A percentile compares a stretch with the other conserved stretches of the same genome.
Conservation (phyloP, 2,329 filamentous ascomycete species). For the Colletotrichum liriopes region DNA sequence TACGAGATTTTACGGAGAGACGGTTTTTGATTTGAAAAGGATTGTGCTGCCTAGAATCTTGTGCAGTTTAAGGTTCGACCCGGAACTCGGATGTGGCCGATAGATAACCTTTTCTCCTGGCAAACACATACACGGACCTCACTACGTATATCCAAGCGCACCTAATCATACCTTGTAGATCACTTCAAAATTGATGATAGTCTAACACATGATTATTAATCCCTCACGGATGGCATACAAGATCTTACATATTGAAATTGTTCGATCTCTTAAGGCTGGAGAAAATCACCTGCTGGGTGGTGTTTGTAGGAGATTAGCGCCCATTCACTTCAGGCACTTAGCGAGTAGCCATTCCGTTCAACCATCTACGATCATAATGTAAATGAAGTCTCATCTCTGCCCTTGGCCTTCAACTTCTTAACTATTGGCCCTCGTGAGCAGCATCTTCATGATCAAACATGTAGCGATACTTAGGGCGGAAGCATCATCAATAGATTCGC, state of each 20-base stretch:
- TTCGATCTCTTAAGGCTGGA: no score
- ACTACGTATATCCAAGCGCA: not conserved
- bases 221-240: no score
- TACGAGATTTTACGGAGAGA: no score
- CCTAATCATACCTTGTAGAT: no score
- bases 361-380: not conserved
- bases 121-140: not conserved
- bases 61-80: not conserved
- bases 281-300: no score
- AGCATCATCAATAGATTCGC: conserved; percentile 47
- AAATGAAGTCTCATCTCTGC: conserved; percentile 4
- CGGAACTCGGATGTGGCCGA: not conserved
- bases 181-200: no score
- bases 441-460: conserved; percentile 25
- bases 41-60: no score
- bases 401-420: conserved; percentile 9
- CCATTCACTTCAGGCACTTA: not conserved
- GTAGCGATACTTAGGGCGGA: conserved; percentile 28
- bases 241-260: no score
- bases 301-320: no score
- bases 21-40: no score
- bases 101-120: not conserved
- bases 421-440: conserved; percentile 26
- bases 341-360: not conserved
- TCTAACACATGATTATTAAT: no score